A percentile compares a stretch with the other conserved stretches of the same genome.
Conservation (phyloP, 192 early-diverging fungal species). For the Rhizophagus clarus region DNA sequence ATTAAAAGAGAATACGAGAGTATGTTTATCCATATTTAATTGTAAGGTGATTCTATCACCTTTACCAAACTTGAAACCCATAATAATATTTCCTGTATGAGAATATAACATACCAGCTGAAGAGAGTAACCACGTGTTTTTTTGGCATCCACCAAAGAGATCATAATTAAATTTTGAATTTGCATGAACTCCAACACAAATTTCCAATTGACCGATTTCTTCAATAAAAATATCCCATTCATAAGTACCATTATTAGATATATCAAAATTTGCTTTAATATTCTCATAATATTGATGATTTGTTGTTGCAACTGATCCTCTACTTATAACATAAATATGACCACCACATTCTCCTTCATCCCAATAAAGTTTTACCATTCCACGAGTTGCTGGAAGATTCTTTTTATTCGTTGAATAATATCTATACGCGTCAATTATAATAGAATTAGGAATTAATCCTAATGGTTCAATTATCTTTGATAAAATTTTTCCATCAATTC, state of each 20-base stretch:
- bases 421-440: constrained; percentile 1
- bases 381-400: neutral
- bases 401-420: neutral
- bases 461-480: constrained; percentile 9
- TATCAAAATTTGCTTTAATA: neutral
- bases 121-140: neutral
- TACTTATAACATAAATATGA: neutral
- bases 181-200: neutral
- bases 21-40: constrained; percentile 24
- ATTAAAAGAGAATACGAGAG: constrained; percentile 13
- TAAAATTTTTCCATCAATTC: neutral
- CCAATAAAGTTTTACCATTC: neutral
- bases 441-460: neutral
- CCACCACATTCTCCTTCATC: neutral
- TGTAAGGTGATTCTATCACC: constrained; percentile 17
- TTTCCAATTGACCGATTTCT: neutral
- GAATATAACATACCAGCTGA: neutral
- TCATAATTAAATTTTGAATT: neutral
- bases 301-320: neutral
- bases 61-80: neutral
- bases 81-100: neutral
- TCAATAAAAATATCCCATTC: constrained; percentile 26
- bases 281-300: neutral
- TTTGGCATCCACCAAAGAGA: neutral
- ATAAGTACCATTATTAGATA: neutral